These are phyloP conservation scores for Talaromyces proteolyticus DNA, from an alignment of 495 filamentous ascomycete species.

Conservation along the genomic window DNA sequence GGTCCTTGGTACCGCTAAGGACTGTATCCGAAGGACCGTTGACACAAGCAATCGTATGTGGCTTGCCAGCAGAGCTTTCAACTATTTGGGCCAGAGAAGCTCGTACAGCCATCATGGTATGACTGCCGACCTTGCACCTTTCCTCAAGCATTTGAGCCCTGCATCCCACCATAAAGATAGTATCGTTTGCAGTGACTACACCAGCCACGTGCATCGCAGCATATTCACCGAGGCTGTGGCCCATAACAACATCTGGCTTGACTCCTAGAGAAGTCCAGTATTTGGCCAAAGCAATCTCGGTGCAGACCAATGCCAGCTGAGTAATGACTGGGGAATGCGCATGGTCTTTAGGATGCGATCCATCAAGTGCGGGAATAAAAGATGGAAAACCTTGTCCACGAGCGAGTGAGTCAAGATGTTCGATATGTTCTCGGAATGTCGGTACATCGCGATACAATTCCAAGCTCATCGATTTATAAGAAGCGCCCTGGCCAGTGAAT, in stretches of 20 bases:
- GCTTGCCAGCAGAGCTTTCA: not conserved
- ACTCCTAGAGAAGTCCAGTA: conserved; percentile 13
- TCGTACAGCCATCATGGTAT: conserved; percentile 53
- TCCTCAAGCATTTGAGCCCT: conserved; percentile 17
- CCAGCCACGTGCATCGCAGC: conserved; percentile 22
- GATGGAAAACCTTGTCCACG: conserved; percentile 20
- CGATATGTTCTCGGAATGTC: conserved; percentile 18
- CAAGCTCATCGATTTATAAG: conserved; percentile 31
- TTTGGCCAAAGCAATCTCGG: conserved; percentile 17
- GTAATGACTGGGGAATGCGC: conserved; percentile 12
- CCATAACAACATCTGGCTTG: conserved; percentile 15
- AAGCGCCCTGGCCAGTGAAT: conserved; percentile 66
- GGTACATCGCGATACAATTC: conserved; percentile 19
- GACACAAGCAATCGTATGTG: conserved; percentile 52
- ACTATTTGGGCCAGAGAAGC: conserved; percentile 19
- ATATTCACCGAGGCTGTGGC: conserved; percentile 38
- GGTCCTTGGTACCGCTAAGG: conserved; percentile 42
- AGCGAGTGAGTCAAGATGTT: conserved; percentile 16
- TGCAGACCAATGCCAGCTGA: conserved; percentile 11
- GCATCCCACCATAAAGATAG: conserved; percentile 17
- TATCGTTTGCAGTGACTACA: conserved; percentile 16
- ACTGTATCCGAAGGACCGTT: conserved; percentile 60
- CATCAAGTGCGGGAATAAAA: conserved; percentile 18
- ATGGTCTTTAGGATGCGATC: conserved; percentile 7
- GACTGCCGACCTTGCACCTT: conserved; percentile 10